Base-by-base conservation (phyloP, 192 early-diverging fungal species). In the Dissophora ornata region DNA sequence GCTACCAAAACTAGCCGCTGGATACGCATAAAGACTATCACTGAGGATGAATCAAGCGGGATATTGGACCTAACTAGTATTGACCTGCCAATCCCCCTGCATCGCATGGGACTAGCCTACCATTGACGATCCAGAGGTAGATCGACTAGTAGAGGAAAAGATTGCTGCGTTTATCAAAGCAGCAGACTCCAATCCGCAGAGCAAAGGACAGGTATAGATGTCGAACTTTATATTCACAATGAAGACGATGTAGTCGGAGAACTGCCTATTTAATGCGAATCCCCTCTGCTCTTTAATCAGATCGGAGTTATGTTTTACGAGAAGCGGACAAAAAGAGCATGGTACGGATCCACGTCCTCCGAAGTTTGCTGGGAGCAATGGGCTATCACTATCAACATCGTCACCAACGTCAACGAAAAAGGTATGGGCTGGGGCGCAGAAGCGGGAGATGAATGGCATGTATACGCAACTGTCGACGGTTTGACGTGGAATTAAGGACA, bases 331-430 rank as follows among this genome's bases (percentile, higher is more conserved):
- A 87, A 87, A 63, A 86, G 87, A 32, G 82, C 78, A 49, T 89
- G 87, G 87, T 89, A 83, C 29, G 73, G 75, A 41, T 77, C 82
- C 16, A 86, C 83, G 60, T 81, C 83, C 1, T 83, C 87, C 40
- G 68, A 83, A 19, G 83, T 86, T 10, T 88, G 86, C 51, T 89
- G 87, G 87, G 87, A 89, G 59, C 86, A 87, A 53, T 89, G 87
- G 87, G 69, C 77, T 11, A 80, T 89, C 22, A 85, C 83, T 21
- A 77, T 89, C 42, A 82, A 69, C 19, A 57, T 81, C 6, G 71
- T 81, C 30, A 71, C 79, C 25, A 80, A 82, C 44, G 61, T 74
- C 32, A 81, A 75, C 19, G 87, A 89, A 29, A 70, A 80, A 69
- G 86, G 83, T 85, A 79, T 22, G 15, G 21, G 30, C 28, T 18